Conservation (phyloP, 2,329 filamentous ascomycete genomes). For the Coniochaeta sp. region DNA sequence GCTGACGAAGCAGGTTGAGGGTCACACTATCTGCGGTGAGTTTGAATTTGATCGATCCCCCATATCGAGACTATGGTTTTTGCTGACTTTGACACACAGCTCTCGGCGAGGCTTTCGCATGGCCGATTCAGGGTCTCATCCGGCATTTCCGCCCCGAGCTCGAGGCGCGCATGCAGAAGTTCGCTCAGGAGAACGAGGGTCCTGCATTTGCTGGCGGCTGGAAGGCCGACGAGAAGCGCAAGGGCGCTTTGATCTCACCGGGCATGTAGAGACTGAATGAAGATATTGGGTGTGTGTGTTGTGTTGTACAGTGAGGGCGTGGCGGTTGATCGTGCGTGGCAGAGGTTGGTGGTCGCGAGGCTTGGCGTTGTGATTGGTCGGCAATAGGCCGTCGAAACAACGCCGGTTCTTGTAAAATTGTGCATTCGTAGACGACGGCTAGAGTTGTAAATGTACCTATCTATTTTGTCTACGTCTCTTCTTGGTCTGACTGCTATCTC, state of each 20-base stretch:
- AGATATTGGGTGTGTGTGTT: background rate
- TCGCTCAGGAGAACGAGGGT: constrained; percentile 64
- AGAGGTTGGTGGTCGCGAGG: background rate
- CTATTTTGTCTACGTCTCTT: background rate
- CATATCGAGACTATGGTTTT: background rate
- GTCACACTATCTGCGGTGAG: constrained; percentile 94
- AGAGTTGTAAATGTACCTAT: background rate
- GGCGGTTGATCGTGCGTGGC: background rate
- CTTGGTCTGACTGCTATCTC: background rate
- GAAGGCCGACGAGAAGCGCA: constrained; percentile 63
- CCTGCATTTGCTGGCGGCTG: constrained; percentile 79
- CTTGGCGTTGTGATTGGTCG: background rate
- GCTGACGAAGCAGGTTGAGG: constrained; percentile 98
- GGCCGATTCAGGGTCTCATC: constrained; percentile 97
- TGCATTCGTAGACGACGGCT: background rate
- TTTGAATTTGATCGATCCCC: constrained; percentile 12
- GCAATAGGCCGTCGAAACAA: background rate
- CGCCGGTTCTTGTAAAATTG: background rate
- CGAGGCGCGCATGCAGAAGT: constrained; percentile 81
- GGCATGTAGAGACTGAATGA: constrained; percentile 59
- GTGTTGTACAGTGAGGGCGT: background rate
- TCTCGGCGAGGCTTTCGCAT: constrained; percentile 94
- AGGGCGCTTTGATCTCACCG: constrained; percentile 80
- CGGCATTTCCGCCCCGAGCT: constrained; percentile 96
- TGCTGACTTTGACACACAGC: constrained; percentile 35